Evolutionary conservation across 2,329 filamentous ascomycete species (phyloP), one percentile per base, ranked within the genome.

Genomic region (Penicillium sp.): DNA sequence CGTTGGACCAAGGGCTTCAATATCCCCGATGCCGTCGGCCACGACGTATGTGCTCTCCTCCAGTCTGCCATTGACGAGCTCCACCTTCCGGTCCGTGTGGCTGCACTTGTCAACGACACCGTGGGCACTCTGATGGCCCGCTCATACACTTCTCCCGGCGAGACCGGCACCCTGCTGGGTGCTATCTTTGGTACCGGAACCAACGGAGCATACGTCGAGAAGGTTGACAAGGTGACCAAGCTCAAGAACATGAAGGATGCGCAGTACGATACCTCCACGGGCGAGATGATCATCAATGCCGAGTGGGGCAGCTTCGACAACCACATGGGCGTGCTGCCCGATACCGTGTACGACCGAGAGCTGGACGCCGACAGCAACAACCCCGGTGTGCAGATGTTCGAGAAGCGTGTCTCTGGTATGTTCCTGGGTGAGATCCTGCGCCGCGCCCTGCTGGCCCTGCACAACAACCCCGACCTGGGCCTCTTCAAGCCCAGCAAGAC

Each of bases 231-330:
- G 66, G 86, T 98, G 70, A 92, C 87, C 72, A 99, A 98, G 81
- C 80, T 89, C 69, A 77, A 78, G 47, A 66, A 76, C 44, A 79
- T 85, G 16, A 79, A 89, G 57, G 79, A 82, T 60, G 69, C 71
- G 2, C 75, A 80, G 41, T 95, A 90, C 67, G 92, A 97, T 76
- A 82, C 82, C 50, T 87, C 87, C 9, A 96, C 93, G 0, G 92
- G 93, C 54, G 87, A 96, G 68, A 99, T 99, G 95, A 92, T 99
- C 59, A 85, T 99, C 78, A 99, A 99, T 79, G 94, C 91, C 0
- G 95, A 99, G 79, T 99, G 95, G 95, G 95, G 95, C 62, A 96
- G 92, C 58, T 99, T 99, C 71, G 95, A 99, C 78, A 98, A 98
- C 79, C 86, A 90, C 68, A 86, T 98, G 65, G 91, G 89, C 67